Percentiles rank a stretch among this genome's conserved stretches.
Evolutionary conservation across 208 protist genomes (phyloP).

Genomic region (Trypanosomatidae sp.): DNA sequence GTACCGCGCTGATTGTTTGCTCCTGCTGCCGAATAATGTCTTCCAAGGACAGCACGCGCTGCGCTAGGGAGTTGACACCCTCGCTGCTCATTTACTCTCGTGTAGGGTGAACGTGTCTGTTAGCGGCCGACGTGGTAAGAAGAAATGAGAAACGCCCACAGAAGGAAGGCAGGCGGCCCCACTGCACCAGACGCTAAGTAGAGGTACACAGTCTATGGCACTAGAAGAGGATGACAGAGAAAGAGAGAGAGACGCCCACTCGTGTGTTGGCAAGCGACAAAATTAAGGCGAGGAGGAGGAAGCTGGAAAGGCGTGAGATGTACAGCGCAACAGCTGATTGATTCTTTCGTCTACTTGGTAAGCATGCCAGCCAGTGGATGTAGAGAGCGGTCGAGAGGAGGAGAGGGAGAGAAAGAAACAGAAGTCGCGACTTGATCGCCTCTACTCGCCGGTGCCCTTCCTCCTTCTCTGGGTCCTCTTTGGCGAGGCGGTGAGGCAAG

Average conservation of each 20-base stretch:
- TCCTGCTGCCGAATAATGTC: conserved; percentile 80
- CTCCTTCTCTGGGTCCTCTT: background rate
- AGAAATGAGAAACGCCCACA: background rate
- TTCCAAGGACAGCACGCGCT: conserved; percentile 76
- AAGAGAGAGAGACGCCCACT: too few relatives aligned
- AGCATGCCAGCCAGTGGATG: background rate
- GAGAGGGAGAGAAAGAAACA: background rate
- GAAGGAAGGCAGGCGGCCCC: background rate
- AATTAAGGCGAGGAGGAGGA: background rate
- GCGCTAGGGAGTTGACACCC: conserved; percentile 43
- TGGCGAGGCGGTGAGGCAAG: too few relatives aligned
- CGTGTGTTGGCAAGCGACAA: background rate
- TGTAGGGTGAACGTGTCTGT: too few relatives aligned
- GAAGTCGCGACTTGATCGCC: background rate
- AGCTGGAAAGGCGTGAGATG: background rate
- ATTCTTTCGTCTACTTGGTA: background rate
- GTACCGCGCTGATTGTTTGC: conserved; percentile 46
- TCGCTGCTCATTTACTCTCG: conserved; percentile 23
- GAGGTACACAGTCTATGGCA: background rate
- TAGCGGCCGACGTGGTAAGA: too few relatives aligned
- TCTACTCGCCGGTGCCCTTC: background rate
- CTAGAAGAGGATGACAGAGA: too few relatives aligned
- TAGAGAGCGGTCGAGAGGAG: background rate
- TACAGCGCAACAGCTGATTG: background rate
- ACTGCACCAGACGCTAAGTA: background rate